These are phyloP conservation scores for Nakazawaea laoshanensis DNA, from an alignment of 805 yeast species.

Conservation along the genomic window DNA sequence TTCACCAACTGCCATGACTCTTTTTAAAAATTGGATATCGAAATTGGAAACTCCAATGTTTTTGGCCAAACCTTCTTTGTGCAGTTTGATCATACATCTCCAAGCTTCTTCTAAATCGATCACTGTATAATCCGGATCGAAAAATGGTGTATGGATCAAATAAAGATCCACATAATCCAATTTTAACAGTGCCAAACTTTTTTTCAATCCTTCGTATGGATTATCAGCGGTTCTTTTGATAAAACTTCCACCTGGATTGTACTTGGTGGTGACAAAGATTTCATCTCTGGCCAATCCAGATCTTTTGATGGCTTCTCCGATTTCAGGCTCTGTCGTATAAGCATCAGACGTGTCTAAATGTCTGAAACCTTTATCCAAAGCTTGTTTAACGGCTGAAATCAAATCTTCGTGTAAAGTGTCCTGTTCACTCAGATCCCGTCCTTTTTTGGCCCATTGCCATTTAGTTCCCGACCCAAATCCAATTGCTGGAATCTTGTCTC, in stretches of 20 bases:
- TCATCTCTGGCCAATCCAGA: slow-evolving; percentile 35
- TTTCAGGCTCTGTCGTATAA: slow-evolving; percentile 50
- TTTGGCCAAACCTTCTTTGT: slow-evolving; percentile 45
- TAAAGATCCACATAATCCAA: slow-evolving; percentile 44
- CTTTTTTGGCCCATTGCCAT: slow-evolving; percentile 33
- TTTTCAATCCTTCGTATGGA: slow-evolving; percentile 33
- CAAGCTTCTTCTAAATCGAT: slow-evolving; percentile 35
- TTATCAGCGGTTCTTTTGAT: slow-evolving; percentile 16
- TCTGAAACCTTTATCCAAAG: slow-evolving; percentile 43
- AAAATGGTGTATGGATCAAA: slow-evolving; percentile 39
- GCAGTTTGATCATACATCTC: slow-evolving; percentile 38
- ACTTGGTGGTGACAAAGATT: slow-evolving; percentile 49
- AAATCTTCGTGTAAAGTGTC: slow-evolving; percentile 26
- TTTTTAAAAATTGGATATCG: slow-evolving; percentile 33
- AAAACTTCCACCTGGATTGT: slow-evolving; percentile 22
- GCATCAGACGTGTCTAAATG: slow-evolving; percentile 65
- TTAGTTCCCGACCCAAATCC: slow-evolving; percentile 57
- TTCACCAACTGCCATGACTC: slow-evolving; percentile 27
- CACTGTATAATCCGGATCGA: slow-evolving; percentile 20
- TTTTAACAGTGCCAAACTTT: slow-evolving; percentile 28
- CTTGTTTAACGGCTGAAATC: slow-evolving; percentile 34
- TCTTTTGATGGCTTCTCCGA: slow-evolving; percentile 36
- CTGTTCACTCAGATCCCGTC: slow-evolving; percentile 12
- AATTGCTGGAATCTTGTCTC: slow-evolving; percentile 29
- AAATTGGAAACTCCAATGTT: slow-evolving; percentile 60